These are phyloP conservation scores for Sanghuangporus weigelae DNA, from an alignment of 1,284 basidiomycete genomes.

Conservation along the genomic window DNA sequence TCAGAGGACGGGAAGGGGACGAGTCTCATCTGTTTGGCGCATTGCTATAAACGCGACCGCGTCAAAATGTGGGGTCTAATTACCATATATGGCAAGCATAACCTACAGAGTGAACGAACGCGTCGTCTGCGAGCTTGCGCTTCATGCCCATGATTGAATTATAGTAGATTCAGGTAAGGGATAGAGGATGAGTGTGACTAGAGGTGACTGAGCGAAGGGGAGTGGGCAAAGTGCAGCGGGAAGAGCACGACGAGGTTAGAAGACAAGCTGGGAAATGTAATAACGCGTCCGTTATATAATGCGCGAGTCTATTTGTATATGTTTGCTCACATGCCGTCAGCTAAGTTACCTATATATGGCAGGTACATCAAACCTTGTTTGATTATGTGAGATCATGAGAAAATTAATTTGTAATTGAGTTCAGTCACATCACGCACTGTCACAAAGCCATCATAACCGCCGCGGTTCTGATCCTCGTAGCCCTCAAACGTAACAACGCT, in stretches of 20 bases:
- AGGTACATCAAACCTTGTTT: not conserved
- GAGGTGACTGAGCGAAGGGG: slow-evolving; percentile 26
- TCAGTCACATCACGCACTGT: not conserved
- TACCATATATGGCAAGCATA: slow-evolving; percentile 22
- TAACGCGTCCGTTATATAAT: not conserved
- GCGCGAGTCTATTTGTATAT: not conserved
- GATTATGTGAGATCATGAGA: not conserved
- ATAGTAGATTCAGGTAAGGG: slow-evolving; percentile 25
- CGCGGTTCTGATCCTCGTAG: not conserved
- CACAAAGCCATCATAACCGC: not conserved
- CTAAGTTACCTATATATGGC: not conserved
- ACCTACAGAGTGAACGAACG: slow-evolving; percentile 38
- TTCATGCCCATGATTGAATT: slow-evolving; percentile 50
- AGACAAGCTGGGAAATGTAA: not conserved
- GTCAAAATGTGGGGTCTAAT: slow-evolving; percentile 5
- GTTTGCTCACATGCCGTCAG: not conserved
- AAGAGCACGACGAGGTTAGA: not conserved
- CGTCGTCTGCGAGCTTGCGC: slow-evolving; percentile 65
- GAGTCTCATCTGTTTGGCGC: slow-evolving; percentile 64
- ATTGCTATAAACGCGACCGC: slow-evolving; percentile 29
- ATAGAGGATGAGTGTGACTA: not conserved
- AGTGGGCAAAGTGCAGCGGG: not conserved
- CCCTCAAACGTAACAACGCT: slow-evolving; percentile 12
- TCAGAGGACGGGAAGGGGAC: slow-evolving; percentile 64
- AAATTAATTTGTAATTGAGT: not conserved